Conservation (phyloP, 352 stramenopile species). For the Globisporangium echinulatum region DNA sequence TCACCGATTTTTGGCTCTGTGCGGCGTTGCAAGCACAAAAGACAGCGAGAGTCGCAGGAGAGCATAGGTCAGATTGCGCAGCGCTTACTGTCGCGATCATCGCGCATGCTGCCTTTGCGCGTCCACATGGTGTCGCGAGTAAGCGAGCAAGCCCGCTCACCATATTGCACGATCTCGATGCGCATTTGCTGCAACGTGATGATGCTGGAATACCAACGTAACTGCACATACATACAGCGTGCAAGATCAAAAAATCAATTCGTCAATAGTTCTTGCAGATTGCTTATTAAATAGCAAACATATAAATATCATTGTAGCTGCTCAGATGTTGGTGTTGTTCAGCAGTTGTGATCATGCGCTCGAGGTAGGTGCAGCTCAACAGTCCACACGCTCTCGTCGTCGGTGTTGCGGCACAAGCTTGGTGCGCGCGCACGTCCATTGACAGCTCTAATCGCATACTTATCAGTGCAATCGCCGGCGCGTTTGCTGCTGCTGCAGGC, state of each 20-base stretch:
- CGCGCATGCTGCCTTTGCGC: too few relatives aligned
- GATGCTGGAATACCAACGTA: too few relatives aligned
- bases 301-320: too few relatives aligned
- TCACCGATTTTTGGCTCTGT: slow-evolving; percentile 63
- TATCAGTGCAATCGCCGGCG: slow-evolving; percentile 43
- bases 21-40: background rate
- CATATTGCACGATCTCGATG: slow-evolving; percentile 77
- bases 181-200: slow-evolving; percentile 24
- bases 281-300: too few relatives aligned
- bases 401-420: background rate
- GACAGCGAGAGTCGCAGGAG: background rate
- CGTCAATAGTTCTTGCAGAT: too few relatives aligned
- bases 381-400: background rate
- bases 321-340: too few relatives aligned
- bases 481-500: slow-evolving; percentile 46
- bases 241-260: too few relatives aligned
- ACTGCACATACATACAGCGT: too few relatives aligned
- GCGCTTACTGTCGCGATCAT: background rate
- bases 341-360: background rate
- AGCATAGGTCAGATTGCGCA: background rate
- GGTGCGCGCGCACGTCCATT: background rate
- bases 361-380: background rate
- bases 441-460: background rate
- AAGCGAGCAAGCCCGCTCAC: slow-evolving; percentile 18
- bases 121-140: too few relatives aligned